Evolutionary conservation across 2,329 filamentous ascomycete species (phyloP), one percentile per base, ranked within the genome.

Genomic region (Coniochaeta prunicola): DNA sequence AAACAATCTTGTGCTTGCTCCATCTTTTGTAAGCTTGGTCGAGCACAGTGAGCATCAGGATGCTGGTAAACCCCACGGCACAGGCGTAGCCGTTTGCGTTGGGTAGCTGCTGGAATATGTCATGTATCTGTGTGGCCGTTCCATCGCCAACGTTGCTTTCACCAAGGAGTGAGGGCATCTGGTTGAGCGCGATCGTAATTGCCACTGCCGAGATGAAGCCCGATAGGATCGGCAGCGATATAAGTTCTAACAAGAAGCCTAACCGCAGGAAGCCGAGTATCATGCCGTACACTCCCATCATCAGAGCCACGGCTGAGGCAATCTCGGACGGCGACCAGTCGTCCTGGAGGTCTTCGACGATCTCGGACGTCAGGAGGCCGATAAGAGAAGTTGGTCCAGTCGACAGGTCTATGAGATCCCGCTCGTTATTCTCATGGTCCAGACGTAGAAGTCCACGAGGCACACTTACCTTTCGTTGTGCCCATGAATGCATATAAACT

Each of bases 191-290:
- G 65, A 88, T 88, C 31, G 83, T 85, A 54, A 88, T 80, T 26
- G 84, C 85, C 1, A 85, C 84, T 1, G 85, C 84, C 0, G 84
- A 85, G 64, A 88, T 86, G 71, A 87, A 88, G 4, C 85, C 85
- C 7, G 77, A 83, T 0, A 88, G 76, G 1, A 88, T 82, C 0
- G 85, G 85, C 1, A 85, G 77, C 0, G 85, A 87, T 63, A 88
- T 82, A 64, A 86, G 88, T 60, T 88, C 84, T 21, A 88, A 76
- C 5, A 88, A 73, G 67, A 86, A 88, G 0, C 85, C 85, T 5
- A 88, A 79, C 57, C 84, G 85, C 24, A 87, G 74, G 1, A 87
- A 73, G 0, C 85, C 85, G 2, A 88, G 71, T 17, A 77, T 74
- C 24, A 88, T 76, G 17, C 80, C 76, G 64, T 84, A 86, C 3